Evolutionary conservation across 345 rosid species (phyloP).

Genomic region (Mallotus nudiflorus): DNA sequence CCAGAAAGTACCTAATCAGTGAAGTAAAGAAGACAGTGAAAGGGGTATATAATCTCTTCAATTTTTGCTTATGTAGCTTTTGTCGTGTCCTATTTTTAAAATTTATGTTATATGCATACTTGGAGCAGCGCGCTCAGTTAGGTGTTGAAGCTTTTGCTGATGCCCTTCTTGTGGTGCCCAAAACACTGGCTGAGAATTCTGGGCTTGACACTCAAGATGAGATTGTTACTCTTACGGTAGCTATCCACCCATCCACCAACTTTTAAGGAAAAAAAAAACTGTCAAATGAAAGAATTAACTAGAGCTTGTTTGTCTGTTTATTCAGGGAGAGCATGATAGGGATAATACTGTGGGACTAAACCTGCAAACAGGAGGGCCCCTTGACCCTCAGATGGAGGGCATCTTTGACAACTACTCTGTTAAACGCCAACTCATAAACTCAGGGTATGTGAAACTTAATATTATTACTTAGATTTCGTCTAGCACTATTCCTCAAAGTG

Average conservation of each 20-base stretch:
- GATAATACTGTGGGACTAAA: conserved; percentile 86
- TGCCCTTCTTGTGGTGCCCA: conserved; percentile 96
- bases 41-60: conserved; percentile 61
- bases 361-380: conserved; percentile 77
- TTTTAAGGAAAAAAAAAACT: not conserved
- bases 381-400: conserved; percentile 90
- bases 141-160: conserved; percentile 98
- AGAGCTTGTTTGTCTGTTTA: conserved; percentile 14
- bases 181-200: conserved; percentile 94
- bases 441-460: conserved; percentile 50
- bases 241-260: not conserved
- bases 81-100: not conserved
- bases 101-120: conserved; percentile 13
- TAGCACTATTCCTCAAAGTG: not conserved
- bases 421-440: conserved; percentile 88
- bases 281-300: not conserved
- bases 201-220: conserved; percentile 98
- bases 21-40: conserved; percentile 89
- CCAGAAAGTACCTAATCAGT: conserved; percentile 76
- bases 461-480: not conserved
- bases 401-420: conserved; percentile 93
- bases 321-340: conserved; percentile 91
- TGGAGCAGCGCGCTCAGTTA: conserved; percentile 87
- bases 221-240: conserved; percentile 79
- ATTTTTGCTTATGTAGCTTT: not conserved